A percentile compares a stretch with the other conserved stretches of the same genome.
Conservation (phyloP, 148 eudicot species). For the Heliamphora exappendiculata region DNA sequence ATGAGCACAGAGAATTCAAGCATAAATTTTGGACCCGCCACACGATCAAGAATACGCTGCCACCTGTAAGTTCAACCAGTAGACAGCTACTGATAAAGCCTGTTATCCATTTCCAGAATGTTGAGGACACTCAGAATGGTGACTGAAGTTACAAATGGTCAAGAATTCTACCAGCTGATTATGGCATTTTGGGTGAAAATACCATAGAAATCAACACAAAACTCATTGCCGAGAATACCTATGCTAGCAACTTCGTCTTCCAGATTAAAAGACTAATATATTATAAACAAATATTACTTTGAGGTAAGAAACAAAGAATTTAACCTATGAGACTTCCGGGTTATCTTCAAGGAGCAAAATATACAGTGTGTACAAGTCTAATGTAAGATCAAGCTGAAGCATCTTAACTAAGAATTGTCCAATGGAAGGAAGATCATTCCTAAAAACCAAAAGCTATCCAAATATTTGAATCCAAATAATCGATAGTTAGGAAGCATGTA, state of each 20-base stretch:
- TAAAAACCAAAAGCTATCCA: conserved; percentile 2
- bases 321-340: neutral
- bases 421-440: neutral
- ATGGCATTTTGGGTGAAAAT: neutral
- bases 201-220: neutral
- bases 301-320: neutral
- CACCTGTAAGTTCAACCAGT: conserved; percentile 99
- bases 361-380: neutral
- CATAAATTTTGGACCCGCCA: conserved; percentile 35
- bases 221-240: neutral
- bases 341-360: neutral
- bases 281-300: neutral
- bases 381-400: neutral
- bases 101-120: conserved; percentile 70
- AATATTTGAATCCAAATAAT: neutral
- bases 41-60: conserved; percentile 47
- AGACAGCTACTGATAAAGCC: conserved; percentile 99
- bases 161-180: conserved; percentile 5
- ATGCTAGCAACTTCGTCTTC: neutral
- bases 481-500: neutral
- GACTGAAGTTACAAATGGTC: conserved; percentile 6
- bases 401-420: neutral
- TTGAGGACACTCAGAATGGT: conserved; percentile 49
- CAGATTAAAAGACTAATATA: neutral
- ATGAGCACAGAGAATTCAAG: conserved; percentile 53